Conservation (phyloP, 31 red algal species). For the Odonthalia washingtoniensis region DNA sequence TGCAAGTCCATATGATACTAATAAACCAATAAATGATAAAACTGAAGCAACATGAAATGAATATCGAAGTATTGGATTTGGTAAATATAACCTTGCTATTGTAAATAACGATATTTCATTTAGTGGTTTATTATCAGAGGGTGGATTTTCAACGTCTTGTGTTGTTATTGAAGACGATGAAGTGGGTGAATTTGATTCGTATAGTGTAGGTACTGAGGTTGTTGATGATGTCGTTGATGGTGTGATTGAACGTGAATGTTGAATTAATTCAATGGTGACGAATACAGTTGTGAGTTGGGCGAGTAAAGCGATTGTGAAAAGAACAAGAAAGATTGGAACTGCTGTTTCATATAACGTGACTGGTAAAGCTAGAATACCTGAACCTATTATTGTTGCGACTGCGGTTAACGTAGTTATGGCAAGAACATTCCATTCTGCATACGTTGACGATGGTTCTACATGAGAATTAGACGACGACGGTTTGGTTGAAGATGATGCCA, state of each 20-base stretch:
- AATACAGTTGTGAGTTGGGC: constrained; percentile 69
- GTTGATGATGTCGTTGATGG: neutral
- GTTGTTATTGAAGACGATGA: neutral
- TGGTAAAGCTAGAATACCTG: constrained; percentile 87
- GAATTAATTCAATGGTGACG: constrained; percentile 76
- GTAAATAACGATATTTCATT: constrained; percentile 55
- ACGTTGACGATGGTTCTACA: too few species aligned
- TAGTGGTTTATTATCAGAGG: neutral
- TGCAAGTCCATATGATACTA: constrained; percentile 84
- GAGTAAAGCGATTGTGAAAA: constrained; percentile 69
- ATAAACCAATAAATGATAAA: constrained; percentile 71
- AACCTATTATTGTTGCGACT: constrained; percentile 84
- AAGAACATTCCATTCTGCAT: constrained; percentile 57
- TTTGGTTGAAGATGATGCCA: too few species aligned
- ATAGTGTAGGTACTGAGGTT: neutral
- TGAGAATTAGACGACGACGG: too few species aligned
- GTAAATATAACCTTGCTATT: constrained; percentile 61
- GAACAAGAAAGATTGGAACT: constrained; percentile 62
- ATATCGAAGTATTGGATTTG: constrained; percentile 40
- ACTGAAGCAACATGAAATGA: constrained; percentile 62
- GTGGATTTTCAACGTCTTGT: neutral
- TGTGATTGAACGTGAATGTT: constrained; percentile 13
- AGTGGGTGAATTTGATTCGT: neutral
- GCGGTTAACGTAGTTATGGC: constrained; percentile 50
- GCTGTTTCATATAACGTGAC: constrained; percentile 72